Base-by-base conservation (phyloP, 257 asterid genomes). In the Nicotiana tomentosiformis region DNA sequence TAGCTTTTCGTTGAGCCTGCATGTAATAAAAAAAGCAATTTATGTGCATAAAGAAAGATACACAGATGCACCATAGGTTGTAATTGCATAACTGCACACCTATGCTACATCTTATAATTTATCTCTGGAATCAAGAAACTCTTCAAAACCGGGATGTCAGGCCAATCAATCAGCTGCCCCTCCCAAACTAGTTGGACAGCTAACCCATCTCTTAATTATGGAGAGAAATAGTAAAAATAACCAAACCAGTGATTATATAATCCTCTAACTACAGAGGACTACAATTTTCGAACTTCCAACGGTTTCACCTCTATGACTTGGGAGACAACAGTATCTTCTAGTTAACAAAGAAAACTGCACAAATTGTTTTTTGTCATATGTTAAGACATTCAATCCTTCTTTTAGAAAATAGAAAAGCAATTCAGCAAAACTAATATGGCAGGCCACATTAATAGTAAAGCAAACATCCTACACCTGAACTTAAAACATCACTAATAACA, bases 1-100 rank as follows among this genome's bases (percentile, higher is more conserved):
- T 88, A 78, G 99, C 95, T 89, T 88, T 92, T 88, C 97, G 90
- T 81, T 94, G 94, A 1, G 86, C 90, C 99, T 96, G 88, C 26
- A 49, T 29, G 26, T 14, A 76, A 9, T 76, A 14, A 51, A 18
- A 51, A 15, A 51, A 26, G 64, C 29, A 76, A 49, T 51, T 12
- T 51, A 76, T 26, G 80, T 15, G 26, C 16, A 51, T 51, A 51
- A 26, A 26, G 5, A 14, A 76, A 49, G 30, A 58, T 49, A 32
- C 67, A 39, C 49, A 78, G n/a, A 61, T 76, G 77, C 55, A 23
- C 72, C 60, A 77, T 49, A 17, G 3, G 29, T n/a, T 18, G 61
- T 16, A 46, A 4, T 30, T 5, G 16, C 5, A 5, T 43, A 33
- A 16, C 55, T 76, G 56, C 9, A 16, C 65, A 33, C 77, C 5